Base-by-base conservation (phyloP, 257 asterid species). In the Lantana camara region DNA sequence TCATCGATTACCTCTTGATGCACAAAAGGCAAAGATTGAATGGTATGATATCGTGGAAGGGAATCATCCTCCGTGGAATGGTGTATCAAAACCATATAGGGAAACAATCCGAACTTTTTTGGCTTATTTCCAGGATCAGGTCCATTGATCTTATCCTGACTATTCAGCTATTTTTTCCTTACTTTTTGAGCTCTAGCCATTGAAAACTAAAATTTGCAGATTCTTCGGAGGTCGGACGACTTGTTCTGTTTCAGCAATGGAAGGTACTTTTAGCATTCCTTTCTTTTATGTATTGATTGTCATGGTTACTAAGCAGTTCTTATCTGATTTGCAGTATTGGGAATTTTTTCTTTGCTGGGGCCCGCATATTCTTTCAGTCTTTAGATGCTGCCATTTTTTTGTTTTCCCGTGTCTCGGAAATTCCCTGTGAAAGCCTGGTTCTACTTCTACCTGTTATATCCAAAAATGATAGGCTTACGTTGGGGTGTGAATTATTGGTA, bases 371-470 rank as follows among this genome's bases (percentile, higher is more conserved):
- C 88, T 87, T 93, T 84, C 97, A 81, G 82, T 93, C 98, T 61
- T 79, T 93, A 78, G 97, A 89, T 78, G 97, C 98, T 64, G 98
- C 98, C 44, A 93, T 93, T 38, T 89, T 92, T 82, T 77, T 93
- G 84, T 93, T 93, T 83, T 87, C 98, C 64, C 97, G 96, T 51
- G 98, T 93, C 73, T 87, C 98, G 22, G 93, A 81, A 69, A 93
- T 93, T 75, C 95, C 97, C n/a, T 19, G 83, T 0, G 97, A 85
- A 71, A 93, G 98, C 80, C 71, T 83, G 64, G 94, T 93, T 69
- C 96, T n/a, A n/a, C n/a, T n/a, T n/a, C n/a, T 93, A 55, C 98
- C 98, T 3, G 98, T 93, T 74, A 81, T 93, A 82, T 93, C 97
- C 66, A 93, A 97, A 52, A 93, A 93, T 64, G 97, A 87, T 77